phyloP scores from a whole-genome alignment of 148 eudicot genomes.

The Dysphania ambrosioides region DNA sequence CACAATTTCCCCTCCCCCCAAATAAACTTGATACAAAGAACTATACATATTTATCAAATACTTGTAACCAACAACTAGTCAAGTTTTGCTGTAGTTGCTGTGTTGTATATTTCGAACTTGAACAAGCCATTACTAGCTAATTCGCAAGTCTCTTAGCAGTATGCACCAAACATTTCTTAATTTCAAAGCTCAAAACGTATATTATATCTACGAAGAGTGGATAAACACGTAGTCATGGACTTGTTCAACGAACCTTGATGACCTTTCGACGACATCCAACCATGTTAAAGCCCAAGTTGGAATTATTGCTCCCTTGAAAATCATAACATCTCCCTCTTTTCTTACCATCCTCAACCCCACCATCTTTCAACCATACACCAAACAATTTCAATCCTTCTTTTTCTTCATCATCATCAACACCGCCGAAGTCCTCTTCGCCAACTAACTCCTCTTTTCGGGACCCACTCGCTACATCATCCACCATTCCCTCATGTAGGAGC shows the following conservation, averaged over 20 bases:
- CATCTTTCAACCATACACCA: slow-evolving; percentile 44
- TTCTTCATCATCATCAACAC: slow-evolving; percentile 8
- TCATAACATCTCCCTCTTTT: slow-evolving; percentile 37
- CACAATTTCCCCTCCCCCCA: no score
- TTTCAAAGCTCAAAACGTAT: no score
- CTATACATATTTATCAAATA: no score
- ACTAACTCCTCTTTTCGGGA: slow-evolving; percentile 16
- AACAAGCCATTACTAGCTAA: no score
- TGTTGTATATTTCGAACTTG: no score
- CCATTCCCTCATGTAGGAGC: slow-evolving; percentile 33
- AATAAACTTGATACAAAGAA: no score
- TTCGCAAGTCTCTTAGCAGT: no score
- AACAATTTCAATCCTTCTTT: slow-evolving; percentile 43
- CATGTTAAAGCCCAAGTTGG: slow-evolving; percentile 32
- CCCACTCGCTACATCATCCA: slow-evolving; percentile 20
- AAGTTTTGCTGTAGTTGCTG: no score
- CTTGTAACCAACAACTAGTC: no score
- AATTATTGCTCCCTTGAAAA: slow-evolving; percentile 26
- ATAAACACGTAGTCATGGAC: background rate
- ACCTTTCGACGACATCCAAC: slow-evolving; percentile 31
- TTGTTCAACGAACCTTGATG: slow-evolving; percentile 33
- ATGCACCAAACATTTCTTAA: no score
- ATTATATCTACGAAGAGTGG: no score
- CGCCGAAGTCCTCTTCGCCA: slow-evolving; percentile 8
- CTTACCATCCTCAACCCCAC: slow-evolving; percentile 11